phyloP scores from a whole-genome alignment of 192 early-diverging fungal genomes.

The Umbelopsis isabellina region DNA sequence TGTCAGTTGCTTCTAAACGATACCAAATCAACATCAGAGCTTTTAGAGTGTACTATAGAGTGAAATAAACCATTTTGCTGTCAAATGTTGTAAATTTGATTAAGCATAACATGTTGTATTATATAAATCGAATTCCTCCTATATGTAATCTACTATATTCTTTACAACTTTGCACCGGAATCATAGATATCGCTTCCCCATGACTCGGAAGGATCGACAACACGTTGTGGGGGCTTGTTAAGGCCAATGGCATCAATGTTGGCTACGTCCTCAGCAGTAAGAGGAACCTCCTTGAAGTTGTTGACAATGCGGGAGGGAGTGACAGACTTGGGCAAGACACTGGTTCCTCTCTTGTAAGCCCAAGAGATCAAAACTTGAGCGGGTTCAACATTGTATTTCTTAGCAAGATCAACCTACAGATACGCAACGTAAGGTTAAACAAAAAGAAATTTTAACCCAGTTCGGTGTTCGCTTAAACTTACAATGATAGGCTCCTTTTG shows the following conservation, averaged over 20 bases:
- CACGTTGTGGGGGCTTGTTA: slow-evolving; percentile 8
- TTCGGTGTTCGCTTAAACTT: background rate
- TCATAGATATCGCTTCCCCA: slow-evolving; percentile 18
- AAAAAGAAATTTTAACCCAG: background rate
- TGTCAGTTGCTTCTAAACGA: background rate
- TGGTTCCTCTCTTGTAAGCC: slow-evolving; percentile 72
- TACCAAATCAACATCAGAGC: background rate
- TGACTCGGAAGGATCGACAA: background rate
- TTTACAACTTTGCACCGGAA: slow-evolving; percentile 14
- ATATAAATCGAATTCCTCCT: too few species aligned
- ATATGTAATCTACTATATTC: background rate
- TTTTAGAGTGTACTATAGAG: background rate
- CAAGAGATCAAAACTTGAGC: slow-evolving; percentile 83
- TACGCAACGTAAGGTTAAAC: background rate
- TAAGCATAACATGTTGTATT: too few species aligned
- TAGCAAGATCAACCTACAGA: slow-evolving; percentile 54
- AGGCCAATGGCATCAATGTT: background rate
- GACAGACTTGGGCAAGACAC: slow-evolving; percentile 85
- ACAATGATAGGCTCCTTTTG: slow-evolving; percentile 30
- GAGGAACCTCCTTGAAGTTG: slow-evolving; percentile 29
- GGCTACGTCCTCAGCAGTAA: slow-evolving; percentile 14
- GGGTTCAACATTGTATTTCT: slow-evolving; percentile 63
- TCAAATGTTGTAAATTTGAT: too few species aligned
- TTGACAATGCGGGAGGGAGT: slow-evolving; percentile 45
- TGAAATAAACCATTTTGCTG: background rate